These are phyloP conservation scores for Alternaria triticimaculans DNA, from an alignment of 2,329 filamentous ascomycete genomes.

Conservation along the genomic window DNA sequence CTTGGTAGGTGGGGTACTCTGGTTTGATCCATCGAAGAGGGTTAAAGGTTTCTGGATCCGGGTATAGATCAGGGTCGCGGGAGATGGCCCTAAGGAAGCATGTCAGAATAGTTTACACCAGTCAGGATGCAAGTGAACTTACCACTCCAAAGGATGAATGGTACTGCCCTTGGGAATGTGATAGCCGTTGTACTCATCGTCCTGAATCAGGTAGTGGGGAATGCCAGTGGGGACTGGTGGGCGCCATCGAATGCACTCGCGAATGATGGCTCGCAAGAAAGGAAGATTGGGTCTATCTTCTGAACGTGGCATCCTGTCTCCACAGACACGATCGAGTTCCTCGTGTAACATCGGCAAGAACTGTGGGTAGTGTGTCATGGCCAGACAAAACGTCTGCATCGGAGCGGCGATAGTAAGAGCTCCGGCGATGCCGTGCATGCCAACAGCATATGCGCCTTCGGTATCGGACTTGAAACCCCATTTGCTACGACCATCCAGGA, in stretches of 20 bases:
- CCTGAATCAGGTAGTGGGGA: conserved; percentile 61
- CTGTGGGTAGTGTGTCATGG: conserved; percentile 54
- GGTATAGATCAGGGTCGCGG: conserved; percentile 59
- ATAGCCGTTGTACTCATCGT: conserved; percentile 65
- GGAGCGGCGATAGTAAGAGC: conserved; percentile 56
- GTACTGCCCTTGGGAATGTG: conserved; percentile 63
- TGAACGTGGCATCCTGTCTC: conserved; percentile 44
- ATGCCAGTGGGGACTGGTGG: conserved; percentile 56
- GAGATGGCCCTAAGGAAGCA: conserved; percentile 55
- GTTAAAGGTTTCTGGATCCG: conserved; percentile 72
- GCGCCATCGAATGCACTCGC: conserved; percentile 53
- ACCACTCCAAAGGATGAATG: conserved; percentile 55
- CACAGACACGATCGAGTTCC: conserved; percentile 51
- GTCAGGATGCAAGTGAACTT: conserved; percentile 12
- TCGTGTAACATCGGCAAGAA: conserved; percentile 51
- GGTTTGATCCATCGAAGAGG: conserved; percentile 67
- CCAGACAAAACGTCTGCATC: conserved; percentile 57
- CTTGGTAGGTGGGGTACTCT: conserved; percentile 60
- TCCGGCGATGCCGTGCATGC: conserved; percentile 57
- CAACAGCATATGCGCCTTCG: conserved; percentile 55
- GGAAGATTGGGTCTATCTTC: conserved; percentile 51
- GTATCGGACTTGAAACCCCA: conserved; percentile 53
- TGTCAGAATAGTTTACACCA: conserved; percentile 15
- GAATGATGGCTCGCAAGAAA: conserved; percentile 48
- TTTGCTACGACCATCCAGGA: conserved; percentile 49